A percentile compares a stretch with the other conserved stretches of the same genome.
Conservation (phyloP, 495 filamentous ascomycete genomes). For the Penicillium manginii region DNA sequence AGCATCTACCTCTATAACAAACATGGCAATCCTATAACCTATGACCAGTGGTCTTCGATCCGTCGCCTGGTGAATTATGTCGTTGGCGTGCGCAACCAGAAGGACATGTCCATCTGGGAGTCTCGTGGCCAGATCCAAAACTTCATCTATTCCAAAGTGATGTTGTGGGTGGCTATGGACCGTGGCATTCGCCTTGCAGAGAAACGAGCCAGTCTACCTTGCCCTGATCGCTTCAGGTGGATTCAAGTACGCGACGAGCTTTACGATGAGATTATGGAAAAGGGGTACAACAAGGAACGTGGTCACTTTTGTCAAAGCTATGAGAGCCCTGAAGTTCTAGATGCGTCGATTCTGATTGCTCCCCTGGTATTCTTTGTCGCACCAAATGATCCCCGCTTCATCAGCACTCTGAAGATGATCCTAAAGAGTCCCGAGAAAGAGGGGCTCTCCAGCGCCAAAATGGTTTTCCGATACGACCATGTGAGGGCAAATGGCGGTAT, state of each 20-base stretch:
- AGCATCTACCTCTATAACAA: slow-evolving; percentile 78
- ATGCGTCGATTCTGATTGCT: slow-evolving; percentile 72
- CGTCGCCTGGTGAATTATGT: slow-evolving; percentile 61
- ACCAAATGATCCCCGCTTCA: slow-evolving; percentile 72
- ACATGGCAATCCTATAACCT: slow-evolving; percentile 72
- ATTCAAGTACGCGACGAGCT: slow-evolving; percentile 61
- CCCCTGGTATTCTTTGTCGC: slow-evolving; percentile 76
- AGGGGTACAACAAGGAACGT: slow-evolving; percentile 65
- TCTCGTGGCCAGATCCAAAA: slow-evolving; percentile 72
- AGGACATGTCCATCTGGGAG: slow-evolving; percentile 82
- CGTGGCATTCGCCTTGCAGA: slow-evolving; percentile 71
- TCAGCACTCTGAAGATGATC: slow-evolving; percentile 69
- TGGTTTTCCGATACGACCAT: slow-evolving; percentile 74
- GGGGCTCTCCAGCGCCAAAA: slow-evolving; percentile 69
- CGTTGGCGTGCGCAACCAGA: slow-evolving; percentile 50
- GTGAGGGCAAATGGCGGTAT: slow-evolving; percentile 66
- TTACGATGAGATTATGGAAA: slow-evolving; percentile 74
- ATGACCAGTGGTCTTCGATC: slow-evolving; percentile 69
- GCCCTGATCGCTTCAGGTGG: slow-evolving; percentile 67
- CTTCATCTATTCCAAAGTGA: slow-evolving; percentile 74
- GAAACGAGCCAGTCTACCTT: slow-evolving; percentile 67
- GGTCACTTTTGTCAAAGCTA: slow-evolving; percentile 73
- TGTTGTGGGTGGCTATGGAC: slow-evolving; percentile 78
- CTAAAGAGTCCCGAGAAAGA: slow-evolving; percentile 68
- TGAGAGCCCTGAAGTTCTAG: slow-evolving; percentile 65